A percentile compares a stretch with the other conserved stretches of the same genome.
phyloP scores from a whole-genome alignment of 345 rosid genomes.

The Eucalyptus pauciflora region DNA sequence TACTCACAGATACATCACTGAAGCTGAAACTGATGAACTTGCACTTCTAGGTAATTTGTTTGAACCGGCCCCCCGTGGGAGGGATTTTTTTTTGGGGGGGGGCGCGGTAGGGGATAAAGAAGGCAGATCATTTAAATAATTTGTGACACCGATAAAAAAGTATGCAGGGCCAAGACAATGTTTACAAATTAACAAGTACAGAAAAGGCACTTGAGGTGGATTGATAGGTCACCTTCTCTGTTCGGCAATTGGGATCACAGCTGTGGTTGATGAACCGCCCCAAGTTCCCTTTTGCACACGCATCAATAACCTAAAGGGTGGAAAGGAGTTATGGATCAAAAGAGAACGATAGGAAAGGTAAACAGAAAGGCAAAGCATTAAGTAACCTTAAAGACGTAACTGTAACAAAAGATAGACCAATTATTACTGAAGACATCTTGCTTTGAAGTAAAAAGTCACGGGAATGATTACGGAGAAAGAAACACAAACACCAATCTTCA shows the following conservation, averaged over 20 bases:
- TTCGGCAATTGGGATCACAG: constrained; percentile 98
- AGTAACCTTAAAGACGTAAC: background rate
- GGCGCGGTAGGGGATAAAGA: background rate
- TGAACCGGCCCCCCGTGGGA: background rate
- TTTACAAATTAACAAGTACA: background rate
- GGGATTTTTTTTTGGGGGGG: background rate
- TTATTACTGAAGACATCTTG: background rate
- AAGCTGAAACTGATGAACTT: background rate
- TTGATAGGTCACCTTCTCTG: constrained; percentile 67
- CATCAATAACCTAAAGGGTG: constrained; percentile 69
- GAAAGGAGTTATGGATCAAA: background rate
- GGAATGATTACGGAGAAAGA: background rate
- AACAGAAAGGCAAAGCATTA: background rate
- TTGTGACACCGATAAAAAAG: background rate
- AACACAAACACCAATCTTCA: background rate
- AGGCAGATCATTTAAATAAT: background rate
- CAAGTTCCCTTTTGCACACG: constrained; percentile 90
- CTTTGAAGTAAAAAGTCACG: background rate
- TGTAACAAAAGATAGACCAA: background rate
- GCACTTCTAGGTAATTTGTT: background rate
- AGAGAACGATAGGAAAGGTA: background rate
- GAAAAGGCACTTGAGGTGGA: background rate
- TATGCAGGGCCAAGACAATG: background rate
- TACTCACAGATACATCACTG: background rate
- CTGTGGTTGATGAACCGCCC: constrained; percentile 99